Evolutionary conservation across 2,329 filamentous ascomycete species (phyloP).

Genomic region (Leptographium lundbergii): DNA sequence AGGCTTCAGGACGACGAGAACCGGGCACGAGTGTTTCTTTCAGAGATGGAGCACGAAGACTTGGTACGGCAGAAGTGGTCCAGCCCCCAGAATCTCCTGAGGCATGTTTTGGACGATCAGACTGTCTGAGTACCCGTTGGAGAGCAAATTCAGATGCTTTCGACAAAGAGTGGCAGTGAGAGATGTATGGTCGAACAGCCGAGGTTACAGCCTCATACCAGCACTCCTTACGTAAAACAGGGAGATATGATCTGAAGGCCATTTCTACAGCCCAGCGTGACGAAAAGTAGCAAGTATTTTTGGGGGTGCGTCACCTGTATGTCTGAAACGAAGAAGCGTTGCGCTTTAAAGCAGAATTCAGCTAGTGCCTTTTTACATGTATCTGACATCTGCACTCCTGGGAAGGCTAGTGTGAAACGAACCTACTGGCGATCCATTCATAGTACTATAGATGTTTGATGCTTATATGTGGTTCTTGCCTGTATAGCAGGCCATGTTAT

Average conservation of each 20-base stretch:
- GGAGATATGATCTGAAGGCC: neutral
- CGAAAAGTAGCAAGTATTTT: neutral
- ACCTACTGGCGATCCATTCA: neutral
- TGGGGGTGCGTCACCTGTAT: neutral
- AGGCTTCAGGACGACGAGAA: slow-evolving; percentile 55
- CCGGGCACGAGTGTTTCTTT: slow-evolving; percentile 46
- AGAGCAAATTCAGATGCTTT: neutral
- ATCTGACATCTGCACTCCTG: neutral
- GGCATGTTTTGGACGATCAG: neutral
- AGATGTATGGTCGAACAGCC: neutral
- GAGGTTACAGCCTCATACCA: neutral
- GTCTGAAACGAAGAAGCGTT: neutral
- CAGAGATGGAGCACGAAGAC: slow-evolving; percentile 6
- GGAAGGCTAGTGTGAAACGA: neutral
- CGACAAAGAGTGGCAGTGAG: neutral
- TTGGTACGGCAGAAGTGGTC: neutral
- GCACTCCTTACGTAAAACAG: neutral
- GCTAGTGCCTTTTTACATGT: neutral
- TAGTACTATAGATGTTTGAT: neutral
- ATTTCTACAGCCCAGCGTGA: neutral
- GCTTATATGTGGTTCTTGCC: neutral
- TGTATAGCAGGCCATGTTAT: neutral
- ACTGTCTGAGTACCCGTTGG: neutral
- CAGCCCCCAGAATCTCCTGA: neutral
- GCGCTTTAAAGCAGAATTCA: neutral